These are phyloP conservation scores for Beauveria scarabaeidicola DNA, from an alignment of 2,329 filamentous ascomycete genomes.

Conservation along the genomic window DNA sequence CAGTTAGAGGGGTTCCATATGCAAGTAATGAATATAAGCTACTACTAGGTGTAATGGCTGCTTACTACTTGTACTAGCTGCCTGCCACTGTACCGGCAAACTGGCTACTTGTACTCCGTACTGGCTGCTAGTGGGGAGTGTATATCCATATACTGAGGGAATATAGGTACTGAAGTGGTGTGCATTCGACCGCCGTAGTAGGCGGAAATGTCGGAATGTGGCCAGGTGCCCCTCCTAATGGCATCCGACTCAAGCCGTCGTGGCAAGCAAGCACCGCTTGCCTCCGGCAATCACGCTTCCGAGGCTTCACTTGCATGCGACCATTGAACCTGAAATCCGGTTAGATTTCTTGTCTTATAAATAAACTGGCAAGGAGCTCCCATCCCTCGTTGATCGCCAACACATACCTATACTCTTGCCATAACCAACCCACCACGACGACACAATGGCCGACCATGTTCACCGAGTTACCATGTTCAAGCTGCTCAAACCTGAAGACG, in stretches of 20 bases:
- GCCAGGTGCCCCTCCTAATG: neutral
- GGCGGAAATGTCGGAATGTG: slow-evolving; percentile 1
- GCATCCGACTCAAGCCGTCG: slow-evolving; percentile 2
- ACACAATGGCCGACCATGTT: slow-evolving; percentile 31
- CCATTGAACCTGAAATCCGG: too few species aligned
- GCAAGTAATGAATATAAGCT: too few species aligned
- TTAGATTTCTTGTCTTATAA: neutral
- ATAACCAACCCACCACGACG: neutral
- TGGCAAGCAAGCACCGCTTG: neutral
- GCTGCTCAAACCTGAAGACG: slow-evolving; percentile 35
- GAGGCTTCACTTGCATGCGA: neutral
- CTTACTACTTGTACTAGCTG: too few species aligned
- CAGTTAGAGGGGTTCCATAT: too few species aligned
- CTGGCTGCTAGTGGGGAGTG: too few species aligned
- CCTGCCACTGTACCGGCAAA: too few species aligned
- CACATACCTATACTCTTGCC: neutral
- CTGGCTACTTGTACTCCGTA: too few species aligned
- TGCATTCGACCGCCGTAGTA: neutral
- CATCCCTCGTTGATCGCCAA: neutral
- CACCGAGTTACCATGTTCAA: slow-evolving; percentile 48
- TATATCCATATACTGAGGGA: too few species aligned
- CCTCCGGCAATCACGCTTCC: neutral
- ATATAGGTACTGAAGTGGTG: too few species aligned
- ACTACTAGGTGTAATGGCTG: too few species aligned
- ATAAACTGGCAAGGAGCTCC: neutral